phyloP scores from a whole-genome alignment of 495 filamentous ascomycete species.

The Daldinia grandis region DNA sequence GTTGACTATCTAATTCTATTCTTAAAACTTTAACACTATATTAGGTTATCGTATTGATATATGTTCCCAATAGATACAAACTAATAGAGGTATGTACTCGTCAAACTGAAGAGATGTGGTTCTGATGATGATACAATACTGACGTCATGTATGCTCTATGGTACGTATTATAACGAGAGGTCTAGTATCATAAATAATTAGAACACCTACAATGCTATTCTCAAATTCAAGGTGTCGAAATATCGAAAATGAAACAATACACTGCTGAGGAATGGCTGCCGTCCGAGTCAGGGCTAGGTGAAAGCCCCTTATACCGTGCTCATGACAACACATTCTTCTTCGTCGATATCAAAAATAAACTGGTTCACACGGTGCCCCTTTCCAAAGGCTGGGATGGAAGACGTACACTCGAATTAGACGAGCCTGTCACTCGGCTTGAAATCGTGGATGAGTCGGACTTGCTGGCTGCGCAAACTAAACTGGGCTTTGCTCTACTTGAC shows the following conservation, averaged over 20 bases:
- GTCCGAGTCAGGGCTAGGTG: conserved; percentile 17
- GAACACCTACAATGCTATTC: neutral
- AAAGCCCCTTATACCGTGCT: conserved; percentile 29
- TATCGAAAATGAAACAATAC: neutral
- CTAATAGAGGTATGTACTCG: neutral
- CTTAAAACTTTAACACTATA: neutral
- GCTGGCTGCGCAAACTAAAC: neutral
- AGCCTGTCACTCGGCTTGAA: neutral
- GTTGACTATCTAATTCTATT: neutral
- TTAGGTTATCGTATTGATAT: neutral
- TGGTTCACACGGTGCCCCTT: conserved; percentile 21
- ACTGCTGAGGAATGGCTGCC: conserved; percentile 21
- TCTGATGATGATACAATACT: neutral
- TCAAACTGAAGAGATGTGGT: neutral
- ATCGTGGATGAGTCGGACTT: neutral
- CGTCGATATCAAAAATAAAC: conserved; percentile 31
- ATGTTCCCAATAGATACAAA: neutral
- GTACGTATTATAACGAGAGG: neutral
- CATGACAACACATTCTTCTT: conserved; percentile 33
- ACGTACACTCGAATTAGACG: neutral
- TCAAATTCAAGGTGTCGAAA: neutral
- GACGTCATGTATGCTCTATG: neutral
- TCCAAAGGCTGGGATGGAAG: neutral
- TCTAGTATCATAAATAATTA: neutral
- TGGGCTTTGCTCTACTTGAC: neutral